These are phyloP conservation scores for Jatropha multifida DNA, from an alignment of 441 rosid species.

Conservation along the genomic window DNA sequence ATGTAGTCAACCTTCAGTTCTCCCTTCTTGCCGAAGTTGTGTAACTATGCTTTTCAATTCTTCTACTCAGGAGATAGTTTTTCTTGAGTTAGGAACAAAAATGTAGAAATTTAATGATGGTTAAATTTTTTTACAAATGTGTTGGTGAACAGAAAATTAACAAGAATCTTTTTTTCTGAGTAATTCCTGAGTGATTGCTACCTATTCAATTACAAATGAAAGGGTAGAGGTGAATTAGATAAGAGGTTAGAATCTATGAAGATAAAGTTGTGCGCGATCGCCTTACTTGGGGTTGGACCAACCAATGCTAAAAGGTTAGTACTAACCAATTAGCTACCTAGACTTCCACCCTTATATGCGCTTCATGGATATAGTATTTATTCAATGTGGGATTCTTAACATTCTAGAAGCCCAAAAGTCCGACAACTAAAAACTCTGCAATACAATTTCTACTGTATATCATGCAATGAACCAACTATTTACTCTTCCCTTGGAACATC, in stretches of 20 bases:
- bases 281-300: too few relatives aligned
- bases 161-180: neutral
- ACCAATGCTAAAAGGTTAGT: too few relatives aligned
- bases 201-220: neutral
- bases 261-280: too few relatives aligned
- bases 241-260: too few relatives aligned
- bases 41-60: neutral
- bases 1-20: neutral
- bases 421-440: neutral
- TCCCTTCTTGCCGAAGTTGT: neutral
- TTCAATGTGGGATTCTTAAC: too few relatives aligned
- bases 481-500: neutral
- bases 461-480: neutral
- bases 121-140: too few relatives aligned
- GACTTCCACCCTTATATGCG: too few relatives aligned
- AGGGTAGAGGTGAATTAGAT: too few relatives aligned
- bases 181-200: neutral
- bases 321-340: too few relatives aligned
- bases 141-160: neutral
- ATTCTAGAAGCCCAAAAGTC: neutral
- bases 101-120: too few relatives aligned
- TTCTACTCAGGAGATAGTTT: neutral
- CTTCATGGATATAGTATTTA: too few relatives aligned
- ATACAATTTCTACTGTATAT: neutral
- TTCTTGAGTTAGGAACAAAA: neutral